A percentile compares a stretch with the other conserved stretches of the same genome.
phyloP scores from a whole-genome alignment of 805 yeast genomes.

The Monosporozyma servazzii region DNA sequence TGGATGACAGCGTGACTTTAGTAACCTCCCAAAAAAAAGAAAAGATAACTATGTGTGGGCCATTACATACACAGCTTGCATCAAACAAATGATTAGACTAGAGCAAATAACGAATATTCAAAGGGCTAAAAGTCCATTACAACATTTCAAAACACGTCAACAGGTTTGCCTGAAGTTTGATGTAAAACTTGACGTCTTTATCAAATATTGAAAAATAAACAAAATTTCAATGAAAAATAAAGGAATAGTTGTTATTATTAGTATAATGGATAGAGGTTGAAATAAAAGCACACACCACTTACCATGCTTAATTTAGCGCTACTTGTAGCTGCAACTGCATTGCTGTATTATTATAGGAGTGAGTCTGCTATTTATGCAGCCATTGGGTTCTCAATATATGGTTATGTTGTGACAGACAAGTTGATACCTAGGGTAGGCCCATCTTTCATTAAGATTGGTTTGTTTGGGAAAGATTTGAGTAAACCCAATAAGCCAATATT shows the following conservation, averaged over 20 bases:
- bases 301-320: constrained; percentile 7
- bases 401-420: constrained; percentile 48
- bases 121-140: too few relatives aligned
- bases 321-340: constrained; percentile 8
- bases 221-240: neutral
- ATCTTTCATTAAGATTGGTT: constrained; percentile 65
- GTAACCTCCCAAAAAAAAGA: too few relatives aligned
- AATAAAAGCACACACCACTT: neutral
- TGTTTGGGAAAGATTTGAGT: constrained; percentile 77
- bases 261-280: too few relatives aligned
- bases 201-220: neutral
- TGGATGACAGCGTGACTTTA: too few relatives aligned
- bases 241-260: neutral
- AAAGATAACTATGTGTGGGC: too few relatives aligned
- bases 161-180: too few relatives aligned
- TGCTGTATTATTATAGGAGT: constrained; percentile 15
- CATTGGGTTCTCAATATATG: constrained; percentile 57
- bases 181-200: too few relatives aligned
- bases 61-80: too few relatives aligned
- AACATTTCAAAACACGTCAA: too few relatives aligned
- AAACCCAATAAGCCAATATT: constrained; percentile 65
- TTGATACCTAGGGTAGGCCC: constrained; percentile 63
- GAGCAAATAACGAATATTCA: too few relatives aligned
- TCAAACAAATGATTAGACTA: too few relatives aligned
- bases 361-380: constrained; percentile 36